Evolutionary conservation across 1,284 basidiomycete genomes (phyloP).

Genomic region (Boletellus deceptivus): DNA sequence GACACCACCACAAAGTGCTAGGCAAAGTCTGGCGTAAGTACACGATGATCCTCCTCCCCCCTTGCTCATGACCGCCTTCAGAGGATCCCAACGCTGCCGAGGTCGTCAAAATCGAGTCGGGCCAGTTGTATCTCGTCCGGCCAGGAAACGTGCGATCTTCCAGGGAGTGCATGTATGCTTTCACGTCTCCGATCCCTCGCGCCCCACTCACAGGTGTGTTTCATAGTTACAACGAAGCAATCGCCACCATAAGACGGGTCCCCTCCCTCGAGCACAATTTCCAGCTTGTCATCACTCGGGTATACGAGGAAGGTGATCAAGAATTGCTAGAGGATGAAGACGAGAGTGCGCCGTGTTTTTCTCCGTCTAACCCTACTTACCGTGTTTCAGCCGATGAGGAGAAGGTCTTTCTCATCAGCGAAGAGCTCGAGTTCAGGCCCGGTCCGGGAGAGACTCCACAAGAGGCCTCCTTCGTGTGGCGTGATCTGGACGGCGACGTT

Average conservation of each 20-base stretch:
- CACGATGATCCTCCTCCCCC: slow-evolving; percentile 24
- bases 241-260: slow-evolving; percentile 89
- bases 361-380: slow-evolving; percentile 5
- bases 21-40: slow-evolving; percentile 93
- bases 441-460: slow-evolving; percentile 73
- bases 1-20: slow-evolving; percentile 58
- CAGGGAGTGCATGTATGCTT: slow-evolving; percentile 93
- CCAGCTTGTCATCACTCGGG: slow-evolving; percentile 93
- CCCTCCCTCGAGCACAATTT: slow-evolving; percentile 86
- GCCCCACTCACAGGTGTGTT: slow-evolving; percentile 5
- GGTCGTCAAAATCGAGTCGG: slow-evolving; percentile 91
- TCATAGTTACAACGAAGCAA: slow-evolving; percentile 89
- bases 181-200: neutral
- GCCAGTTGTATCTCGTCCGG: slow-evolving; percentile 89
- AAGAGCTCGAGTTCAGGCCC: slow-evolving; percentile 81
- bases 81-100: slow-evolving; percentile 87
- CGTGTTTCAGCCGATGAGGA: slow-evolving; percentile 78
- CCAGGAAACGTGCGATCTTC: slow-evolving; percentile 89
- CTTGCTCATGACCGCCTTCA: slow-evolving; percentile 33
- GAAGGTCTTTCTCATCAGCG: slow-evolving; percentile 86
- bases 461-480: slow-evolving; percentile 85
- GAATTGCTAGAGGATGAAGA: slow-evolving; percentile 93
- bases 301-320: slow-evolving; percentile 95
- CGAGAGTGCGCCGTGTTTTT: slow-evolving; percentile 66
- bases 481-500: slow-evolving; percentile 81